Evolutionary conservation across 78 protist genomes (phyloP).

Genomic region (Dictyostelium citrinum): DNA sequence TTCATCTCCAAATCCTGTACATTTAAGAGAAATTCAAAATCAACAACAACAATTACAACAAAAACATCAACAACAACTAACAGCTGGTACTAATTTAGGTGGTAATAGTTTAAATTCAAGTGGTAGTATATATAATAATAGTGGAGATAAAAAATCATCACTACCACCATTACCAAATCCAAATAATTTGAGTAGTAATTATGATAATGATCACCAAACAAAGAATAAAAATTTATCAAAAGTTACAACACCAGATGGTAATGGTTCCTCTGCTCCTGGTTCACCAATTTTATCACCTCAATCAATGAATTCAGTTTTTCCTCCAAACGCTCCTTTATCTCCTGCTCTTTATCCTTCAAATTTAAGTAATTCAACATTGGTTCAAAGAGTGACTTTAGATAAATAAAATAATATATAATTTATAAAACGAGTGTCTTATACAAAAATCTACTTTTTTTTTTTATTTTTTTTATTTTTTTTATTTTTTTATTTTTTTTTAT

Average conservation of each 20-base stretch:
- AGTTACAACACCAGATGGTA: neutral
- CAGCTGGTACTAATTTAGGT: neutral
- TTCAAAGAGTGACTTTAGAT: slow-evolving; percentile 11
- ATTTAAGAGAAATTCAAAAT: neutral
- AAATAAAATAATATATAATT: neutral
- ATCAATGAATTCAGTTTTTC: neutral
- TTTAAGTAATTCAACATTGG: neutral
- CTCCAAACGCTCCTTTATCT: slow-evolving; percentile 11
- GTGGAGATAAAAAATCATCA: neutral
- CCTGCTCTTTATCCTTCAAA: slow-evolving; percentile 13
- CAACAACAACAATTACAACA: neutral
- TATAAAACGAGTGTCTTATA: no score
- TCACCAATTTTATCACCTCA: slow-evolving; percentile 21
- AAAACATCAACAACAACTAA: neutral
- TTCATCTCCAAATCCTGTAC: slow-evolving; percentile 15
- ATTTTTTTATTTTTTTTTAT: no score
- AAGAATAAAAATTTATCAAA: neutral
- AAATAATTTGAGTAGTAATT: neutral
- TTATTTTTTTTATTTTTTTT: no score
- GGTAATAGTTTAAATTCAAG: neutral
- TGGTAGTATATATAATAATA: neutral
- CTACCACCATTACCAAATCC: neutral
- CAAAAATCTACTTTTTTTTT: no score
- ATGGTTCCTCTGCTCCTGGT: neutral
- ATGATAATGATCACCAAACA: neutral